phyloP scores from a whole-genome alignment of 2,329 filamentous ascomycete genomes.

The Monosporascus sp. region DNA sequence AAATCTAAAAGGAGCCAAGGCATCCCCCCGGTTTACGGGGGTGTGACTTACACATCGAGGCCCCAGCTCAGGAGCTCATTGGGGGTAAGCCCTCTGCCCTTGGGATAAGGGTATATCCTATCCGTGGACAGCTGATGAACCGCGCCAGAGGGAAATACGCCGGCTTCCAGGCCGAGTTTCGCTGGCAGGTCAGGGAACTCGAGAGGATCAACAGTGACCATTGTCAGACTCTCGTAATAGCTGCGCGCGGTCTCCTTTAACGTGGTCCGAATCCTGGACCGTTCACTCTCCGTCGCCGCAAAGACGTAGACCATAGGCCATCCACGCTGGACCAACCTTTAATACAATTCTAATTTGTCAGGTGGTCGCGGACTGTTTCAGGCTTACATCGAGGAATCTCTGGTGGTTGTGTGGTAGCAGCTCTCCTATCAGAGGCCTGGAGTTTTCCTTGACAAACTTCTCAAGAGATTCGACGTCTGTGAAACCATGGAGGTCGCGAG shows the following conservation, averaged over 20 bases:
- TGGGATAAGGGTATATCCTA: constrained; percentile 31
- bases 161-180: constrained; percentile 26
- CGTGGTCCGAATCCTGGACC: constrained; percentile 22
- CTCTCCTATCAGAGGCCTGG: constrained; percentile 28
- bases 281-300: constrained; percentile 22
- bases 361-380: neutral
- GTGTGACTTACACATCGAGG: constrained; percentile 22
- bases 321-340: constrained; percentile 18
- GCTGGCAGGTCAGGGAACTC: constrained; percentile 30
- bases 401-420: constrained; percentile 27
- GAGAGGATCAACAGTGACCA: constrained; percentile 29
- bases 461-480: constrained; percentile 18
- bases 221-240: constrained; percentile 30
- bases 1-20: no score
- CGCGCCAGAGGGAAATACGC: constrained; percentile 25
- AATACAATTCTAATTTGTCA: neutral
- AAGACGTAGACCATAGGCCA: constrained; percentile 36
- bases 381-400: constrained; percentile 30
- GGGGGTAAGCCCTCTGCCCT: constrained; percentile 21
- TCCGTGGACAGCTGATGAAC: constrained; percentile 32
- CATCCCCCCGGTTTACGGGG: neutral
- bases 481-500: constrained; percentile 9
- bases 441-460: constrained; percentile 19
- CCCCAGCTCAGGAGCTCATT: constrained; percentile 30
- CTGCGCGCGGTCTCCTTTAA: constrained; percentile 26